phyloP scores from a whole-genome alignment of 352 stramenopile species.

The Globisporangium alternatum region DNA sequence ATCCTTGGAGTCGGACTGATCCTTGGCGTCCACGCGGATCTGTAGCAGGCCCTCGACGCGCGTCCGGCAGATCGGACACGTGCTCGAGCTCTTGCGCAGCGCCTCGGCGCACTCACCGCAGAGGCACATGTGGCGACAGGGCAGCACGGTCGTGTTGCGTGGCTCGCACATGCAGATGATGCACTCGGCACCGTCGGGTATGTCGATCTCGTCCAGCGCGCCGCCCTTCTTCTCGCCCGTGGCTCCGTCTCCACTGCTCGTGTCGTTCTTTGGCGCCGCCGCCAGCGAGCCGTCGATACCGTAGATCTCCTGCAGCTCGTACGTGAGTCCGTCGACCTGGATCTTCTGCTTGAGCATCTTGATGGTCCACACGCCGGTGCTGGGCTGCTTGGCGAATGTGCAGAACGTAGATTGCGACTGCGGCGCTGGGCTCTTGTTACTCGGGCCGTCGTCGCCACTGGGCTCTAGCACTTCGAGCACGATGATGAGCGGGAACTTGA shows the following conservation, averaged over 20 bases:
- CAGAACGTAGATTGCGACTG: conserved; percentile 83
- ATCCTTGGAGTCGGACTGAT: conserved; percentile 24
- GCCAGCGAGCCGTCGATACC: conserved; percentile 74
- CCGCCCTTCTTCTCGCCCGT: conserved; percentile 14
- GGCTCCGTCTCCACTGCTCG: conserved; percentile 10
- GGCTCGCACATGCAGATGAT: conserved; percentile 86
- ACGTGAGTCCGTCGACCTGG: conserved; percentile 62
- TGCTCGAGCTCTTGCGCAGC: conserved; percentile 66
- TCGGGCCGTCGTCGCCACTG: background rate
- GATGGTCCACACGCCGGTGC: conserved; percentile 41
- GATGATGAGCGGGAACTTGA: conserved; percentile 65
- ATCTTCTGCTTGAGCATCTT: conserved; percentile 88
- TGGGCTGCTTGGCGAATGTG: conserved; percentile 54
- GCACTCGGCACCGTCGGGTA: conserved; percentile 80
- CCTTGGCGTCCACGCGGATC: conserved; percentile 64
- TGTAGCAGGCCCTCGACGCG: conserved; percentile 73
- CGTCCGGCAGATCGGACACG: conserved; percentile 80
- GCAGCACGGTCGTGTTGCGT: conserved; percentile 79
- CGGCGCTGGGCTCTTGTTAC: conserved; percentile 6
- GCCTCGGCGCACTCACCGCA: conserved; percentile 77
- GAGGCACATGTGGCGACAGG: conserved; percentile 87
- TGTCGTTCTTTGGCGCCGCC: conserved; percentile 36
- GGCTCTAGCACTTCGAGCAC: conserved; percentile 53
- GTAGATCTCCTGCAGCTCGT: conserved; percentile 88
- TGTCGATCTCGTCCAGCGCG: conserved; percentile 43